These are phyloP conservation scores for Castanea sativa DNA, from an alignment of 306 rosid species.

Conservation along the genomic window DNA sequence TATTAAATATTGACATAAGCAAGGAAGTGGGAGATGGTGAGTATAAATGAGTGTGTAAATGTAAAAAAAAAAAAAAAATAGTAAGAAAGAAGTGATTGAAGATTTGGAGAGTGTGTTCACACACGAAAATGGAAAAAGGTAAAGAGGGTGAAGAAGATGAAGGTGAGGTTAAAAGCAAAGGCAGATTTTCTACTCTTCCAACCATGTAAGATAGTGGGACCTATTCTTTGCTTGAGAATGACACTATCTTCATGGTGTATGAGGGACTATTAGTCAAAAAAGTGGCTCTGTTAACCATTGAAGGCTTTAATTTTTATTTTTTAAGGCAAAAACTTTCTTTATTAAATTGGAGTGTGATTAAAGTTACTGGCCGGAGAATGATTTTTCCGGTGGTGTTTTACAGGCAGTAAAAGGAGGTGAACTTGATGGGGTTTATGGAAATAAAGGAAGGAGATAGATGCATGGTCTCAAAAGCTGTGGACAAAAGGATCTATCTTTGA, in stretches of 20 bases:
- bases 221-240: slow-evolving; percentile 61
- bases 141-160: slow-evolving; percentile 33
- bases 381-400: slow-evolving; percentile 35
- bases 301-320: slow-evolving; percentile 4
- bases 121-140: slow-evolving; percentile 30
- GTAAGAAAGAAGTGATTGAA: not conserved
- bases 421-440: slow-evolving; percentile 62
- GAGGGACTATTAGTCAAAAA: slow-evolving; percentile 57
- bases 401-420: slow-evolving; percentile 49
- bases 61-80: not conserved
- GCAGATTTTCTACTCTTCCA: slow-evolving; percentile 59
- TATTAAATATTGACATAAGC: not conserved
- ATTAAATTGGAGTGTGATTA: slow-evolving; percentile 12
- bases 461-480: slow-evolving; percentile 86
- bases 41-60: not conserved
- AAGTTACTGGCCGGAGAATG: slow-evolving; percentile 32
- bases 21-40: not conserved
- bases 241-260: slow-evolving; percentile 55
- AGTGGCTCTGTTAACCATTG: slow-evolving; percentile 32
- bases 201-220: slow-evolving; percentile 54
- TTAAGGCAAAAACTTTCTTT: slow-evolving; percentile 6
- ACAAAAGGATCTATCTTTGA: slow-evolving; percentile 83
- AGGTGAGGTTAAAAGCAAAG: slow-evolving; percentile 49
- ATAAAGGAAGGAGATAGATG: slow-evolving; percentile 41
- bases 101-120: slow-evolving; percentile 25